Evolutionary conservation across 306 rosid genomes (phyloP), one percentile per base, ranked within the genome.

Genomic region (Lathyrus tuberosus): DNA sequence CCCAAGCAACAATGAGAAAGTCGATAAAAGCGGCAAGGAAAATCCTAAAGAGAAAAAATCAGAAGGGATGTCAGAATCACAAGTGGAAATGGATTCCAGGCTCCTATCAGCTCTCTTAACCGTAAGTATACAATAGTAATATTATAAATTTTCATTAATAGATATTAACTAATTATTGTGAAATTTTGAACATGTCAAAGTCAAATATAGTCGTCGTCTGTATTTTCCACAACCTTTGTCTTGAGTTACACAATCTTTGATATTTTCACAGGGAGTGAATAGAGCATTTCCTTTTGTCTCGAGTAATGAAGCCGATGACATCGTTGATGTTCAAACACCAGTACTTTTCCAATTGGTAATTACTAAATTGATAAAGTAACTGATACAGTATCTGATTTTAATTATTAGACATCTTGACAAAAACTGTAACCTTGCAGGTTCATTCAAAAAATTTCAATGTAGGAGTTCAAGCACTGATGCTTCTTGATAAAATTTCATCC

Each of bases 271-370:
- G 99, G 97, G 99, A 71, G 88, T 94, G 66, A 94, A 94, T 82
- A 84, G 99, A 79, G 96, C 96, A 72, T 89, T 94, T 79, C 99
- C 99, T 67, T 91, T 76, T 78, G 99, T 91, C 77, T 77, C 86
- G n/a, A 85, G 91, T 78, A 71, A 76, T 67, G 99, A 86, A 71
- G 97, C 91, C 42, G 99, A 94, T 83, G 99, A 91, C 79, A 78
- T 94, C 28, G 67, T 94, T 76, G 97, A 94, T 65, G 83, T 81
- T 65, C 99, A 94, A 82, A 89, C 99, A n/a, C 95, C 99, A 75
- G 81, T 86, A 73, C 96, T 94, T 59, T 91, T 91, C 82, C 92
- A 82, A 59, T 78, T 94, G 89, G 99, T 91, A 86, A 81, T 80
- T 49, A 61, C 51, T 31, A 31, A 54, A 79, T 38, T 72, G 49